These are phyloP conservation scores for Ilex paraguariensis DNA, from an alignment of 305 asterid genomes.

Conservation along the genomic window DNA sequence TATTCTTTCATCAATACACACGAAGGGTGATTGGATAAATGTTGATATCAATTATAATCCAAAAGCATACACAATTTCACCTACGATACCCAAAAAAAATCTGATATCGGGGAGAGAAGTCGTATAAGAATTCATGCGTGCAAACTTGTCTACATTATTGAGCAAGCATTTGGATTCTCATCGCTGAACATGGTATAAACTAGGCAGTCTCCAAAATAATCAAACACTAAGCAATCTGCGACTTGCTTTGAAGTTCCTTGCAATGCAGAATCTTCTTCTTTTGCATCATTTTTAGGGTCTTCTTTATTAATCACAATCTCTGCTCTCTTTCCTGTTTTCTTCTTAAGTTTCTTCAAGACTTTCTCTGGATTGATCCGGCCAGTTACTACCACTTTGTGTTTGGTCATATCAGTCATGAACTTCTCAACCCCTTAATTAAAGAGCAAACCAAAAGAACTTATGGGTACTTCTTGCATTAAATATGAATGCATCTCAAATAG, in stretches of 20 bases:
- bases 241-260: conserved; percentile 17
- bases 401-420: conserved; percentile 52
- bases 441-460: background rate
- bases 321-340: conserved; percentile 53
- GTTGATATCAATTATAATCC: too few relatives aligned
- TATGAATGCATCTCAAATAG: too few relatives aligned
- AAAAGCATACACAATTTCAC: too few relatives aligned
- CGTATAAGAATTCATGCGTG: too few relatives aligned
- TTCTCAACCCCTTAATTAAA: conserved; percentile 47
- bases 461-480: too few relatives aligned
- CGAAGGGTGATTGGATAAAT: too few relatives aligned
- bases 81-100: too few relatives aligned
- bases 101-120: too few relatives aligned
- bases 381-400: conserved; percentile 42
- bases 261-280: conserved; percentile 12
- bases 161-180: conserved; percentile 77
- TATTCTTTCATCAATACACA: too few relatives aligned
- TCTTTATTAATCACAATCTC: conserved; percentile 34
- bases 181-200: conserved; percentile 52
- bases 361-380: conserved; percentile 53
- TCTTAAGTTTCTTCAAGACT: conserved; percentile 52
- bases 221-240: conserved; percentile 22
- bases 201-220: conserved; percentile 34
- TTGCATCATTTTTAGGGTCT: conserved; percentile 14
- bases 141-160: conserved; percentile 36